A percentile compares a stretch with the other conserved stretches of the same genome.
Conservation (phyloP, 306 rosid genomes). For the Vigna mungo region DNA sequence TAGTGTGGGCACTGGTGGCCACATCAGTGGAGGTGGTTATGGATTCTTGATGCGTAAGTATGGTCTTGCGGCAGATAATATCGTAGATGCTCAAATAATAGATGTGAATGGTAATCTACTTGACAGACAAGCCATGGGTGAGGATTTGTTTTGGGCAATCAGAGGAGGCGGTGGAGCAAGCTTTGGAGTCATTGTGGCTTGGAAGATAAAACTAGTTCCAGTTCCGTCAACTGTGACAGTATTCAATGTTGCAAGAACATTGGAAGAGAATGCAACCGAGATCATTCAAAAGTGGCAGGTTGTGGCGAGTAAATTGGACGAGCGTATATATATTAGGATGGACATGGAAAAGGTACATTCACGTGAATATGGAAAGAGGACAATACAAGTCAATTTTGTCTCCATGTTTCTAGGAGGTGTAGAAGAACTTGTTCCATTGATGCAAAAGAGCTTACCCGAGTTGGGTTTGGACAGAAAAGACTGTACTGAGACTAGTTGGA, state of each 20-base stretch:
- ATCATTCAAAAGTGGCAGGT: background rate
- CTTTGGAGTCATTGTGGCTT: slow-evolving; percentile 66
- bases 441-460: slow-evolving; percentile 9
- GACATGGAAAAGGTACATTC: slow-evolving; percentile 3
- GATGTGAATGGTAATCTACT: too few species aligned
- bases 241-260: slow-evolving; percentile 47
- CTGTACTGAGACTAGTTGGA: background rate
- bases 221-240: slow-evolving; percentile 63
- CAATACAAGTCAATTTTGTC: background rate
- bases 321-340: slow-evolving; percentile 12
- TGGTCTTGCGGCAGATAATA: background rate
- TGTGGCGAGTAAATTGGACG: slow-evolving; percentile 2
- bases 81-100: too few species aligned
- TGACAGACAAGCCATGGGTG: too few species aligned
- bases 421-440: background rate
- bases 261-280: slow-evolving; percentile 54
- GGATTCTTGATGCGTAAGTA: slow-evolving; percentile 61
- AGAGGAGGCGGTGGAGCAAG: slow-evolving; percentile 57
- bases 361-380: background rate
- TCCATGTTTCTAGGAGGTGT: slow-evolving; percentile 51
- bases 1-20: too few species aligned
- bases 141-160: too few species aligned
- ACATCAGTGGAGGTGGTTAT: slow-evolving; percentile 73
- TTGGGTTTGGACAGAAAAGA: slow-evolving; percentile 47
- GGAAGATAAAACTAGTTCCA: slow-evolving; percentile 55